Base-by-base conservation (phyloP, 2,329 filamentous ascomycete genomes). In the Epicoccum nigrum region DNA sequence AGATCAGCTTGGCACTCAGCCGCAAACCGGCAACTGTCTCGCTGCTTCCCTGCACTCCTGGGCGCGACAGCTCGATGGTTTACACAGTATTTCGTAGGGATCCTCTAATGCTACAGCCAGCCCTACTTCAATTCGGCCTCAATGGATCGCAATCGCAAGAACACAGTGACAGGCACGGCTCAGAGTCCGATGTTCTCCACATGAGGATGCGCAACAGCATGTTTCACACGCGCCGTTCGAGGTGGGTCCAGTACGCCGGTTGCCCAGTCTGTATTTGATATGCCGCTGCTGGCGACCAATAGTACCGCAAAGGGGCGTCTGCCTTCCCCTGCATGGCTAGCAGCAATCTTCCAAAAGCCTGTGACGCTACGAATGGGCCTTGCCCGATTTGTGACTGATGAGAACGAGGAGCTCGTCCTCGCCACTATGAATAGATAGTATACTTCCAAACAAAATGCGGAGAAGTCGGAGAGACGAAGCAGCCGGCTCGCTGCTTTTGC, bases 361-460 rank as follows among this genome's bases (percentile, higher is more conserved):
- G 48, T 53, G 56, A 49, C 55, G 54, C 57, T 55, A 56, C 50
- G 23, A 38, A 32, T n/a, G 41, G 46, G 32, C 55, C 38, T 58
- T 60, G 42, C 63, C 64, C 43, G 40, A 62, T 64, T 56, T 20
- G 59, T 55, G 50, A 52, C 40, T 46, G 25, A 52, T 46, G 25
- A 52, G 37, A 46, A 52, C 58, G 47, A 57, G 51, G 42, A 60
- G 57, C 58, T 56, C 58, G 58, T 58, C 60, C 61, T 66, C 54
- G 60, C 64, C 67, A 62, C 65, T 59, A 66, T 64, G 69, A 70
- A 70, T 69, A 69, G 67, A n/a, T n/a, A n/a, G n/a, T n/a, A n/a
- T 59, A 52, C 53, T 51, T 65, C 60, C 52, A 59, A 54, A 63
- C 60, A 52, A 66, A 70, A 65, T 71, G 68, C 67, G 68, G 68